Percentiles rank a stretch among this genome's conserved stretches.
phyloP scores from a whole-genome alignment of 139 green algal species.

The Deuterostichococcus epilithicus region DNA sequence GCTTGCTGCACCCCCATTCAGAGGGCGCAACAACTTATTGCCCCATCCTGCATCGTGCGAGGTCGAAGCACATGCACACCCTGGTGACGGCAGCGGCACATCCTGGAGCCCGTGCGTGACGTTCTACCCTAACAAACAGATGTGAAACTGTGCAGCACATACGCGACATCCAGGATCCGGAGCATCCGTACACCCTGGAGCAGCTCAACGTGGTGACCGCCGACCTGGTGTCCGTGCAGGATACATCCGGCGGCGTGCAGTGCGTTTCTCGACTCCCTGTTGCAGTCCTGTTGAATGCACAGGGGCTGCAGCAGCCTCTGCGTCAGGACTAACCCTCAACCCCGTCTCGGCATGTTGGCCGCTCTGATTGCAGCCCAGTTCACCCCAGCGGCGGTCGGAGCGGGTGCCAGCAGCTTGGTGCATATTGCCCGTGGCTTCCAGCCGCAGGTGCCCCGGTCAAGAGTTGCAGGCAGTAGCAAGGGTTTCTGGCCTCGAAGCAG shows the following conservation, averaged over 20 bases:
- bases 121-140: neutral
- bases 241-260: constrained; percentile 54
- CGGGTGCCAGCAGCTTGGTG: too few relatives aligned
- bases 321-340: too few relatives aligned
- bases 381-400: too few relatives aligned
- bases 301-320: too few relatives aligned
- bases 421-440: too few relatives aligned
- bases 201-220: constrained; percentile 87
- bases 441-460: too few relatives aligned
- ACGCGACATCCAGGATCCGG: constrained; percentile 92
- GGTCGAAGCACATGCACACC: too few relatives aligned
- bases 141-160: constrained; percentile 54
- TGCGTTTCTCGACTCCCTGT: constrained; percentile 4
- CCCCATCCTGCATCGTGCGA: neutral
- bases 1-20: neutral
- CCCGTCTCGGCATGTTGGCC: too few relatives aligned
- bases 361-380: too few relatives aligned
- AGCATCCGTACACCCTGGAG: constrained; percentile 97
- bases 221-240: constrained; percentile 68
- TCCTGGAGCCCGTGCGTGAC: constrained; percentile 25
- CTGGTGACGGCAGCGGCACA: too few relatives aligned
- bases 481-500: too few relatives aligned
- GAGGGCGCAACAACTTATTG: neutral
- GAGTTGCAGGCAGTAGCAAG: too few relatives aligned
- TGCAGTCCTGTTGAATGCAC: neutral